Base-by-base conservation (phyloP, 1,284 basidiomycete species). In the Fereydounia khargensis region DNA sequence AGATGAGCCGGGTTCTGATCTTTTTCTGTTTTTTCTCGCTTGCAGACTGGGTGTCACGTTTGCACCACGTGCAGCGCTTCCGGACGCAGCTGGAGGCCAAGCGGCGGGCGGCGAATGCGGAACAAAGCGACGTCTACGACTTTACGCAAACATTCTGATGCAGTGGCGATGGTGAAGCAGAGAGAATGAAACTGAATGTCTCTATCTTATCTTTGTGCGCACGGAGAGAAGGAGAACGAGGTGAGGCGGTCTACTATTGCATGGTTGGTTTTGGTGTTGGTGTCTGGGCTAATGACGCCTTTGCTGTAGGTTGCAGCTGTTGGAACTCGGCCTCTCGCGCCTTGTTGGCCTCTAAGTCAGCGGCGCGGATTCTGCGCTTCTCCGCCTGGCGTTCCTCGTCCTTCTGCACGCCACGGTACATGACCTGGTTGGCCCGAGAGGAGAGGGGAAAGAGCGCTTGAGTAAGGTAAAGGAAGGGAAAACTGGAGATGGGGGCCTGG, bases 331-430 rank as follows among this genome's bases (percentile, higher is more conserved):
- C 47, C 36, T 74, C 68, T 20, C 61, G 57, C 39, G 58, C 49
- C 39, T 66, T 59, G 40, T 70, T 70, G 31, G 45, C 22, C 18
- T 65, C 51, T 6, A 65, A 51, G 20, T 74, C 68, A 11, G 50
- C 45, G 32, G 48, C 37, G 14, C 70, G 59, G 32, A 73, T 54
- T 19, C 63, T 46, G 38, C 42, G 42, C 47, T 69, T 70, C 42
- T 73, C 71, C 24, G 40, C 60, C 39, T 65, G 62, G 9, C 71
- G 48, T 11, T 56, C 58, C 30, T 65, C 66, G 44, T 74, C 71
- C 38, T 70, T 52, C 48, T 70, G 57, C 9, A 74, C 71, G 30
- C 71, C 71, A 18, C 55, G 52, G 54, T 73, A 69, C 71, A 74
- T 74, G 30, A 56, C 53, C 63, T 65, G 36, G 3, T 6, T 9